Base-by-base conservation (phyloP, 345 rosid genomes). In the Geranium rotundifolium region DNA sequence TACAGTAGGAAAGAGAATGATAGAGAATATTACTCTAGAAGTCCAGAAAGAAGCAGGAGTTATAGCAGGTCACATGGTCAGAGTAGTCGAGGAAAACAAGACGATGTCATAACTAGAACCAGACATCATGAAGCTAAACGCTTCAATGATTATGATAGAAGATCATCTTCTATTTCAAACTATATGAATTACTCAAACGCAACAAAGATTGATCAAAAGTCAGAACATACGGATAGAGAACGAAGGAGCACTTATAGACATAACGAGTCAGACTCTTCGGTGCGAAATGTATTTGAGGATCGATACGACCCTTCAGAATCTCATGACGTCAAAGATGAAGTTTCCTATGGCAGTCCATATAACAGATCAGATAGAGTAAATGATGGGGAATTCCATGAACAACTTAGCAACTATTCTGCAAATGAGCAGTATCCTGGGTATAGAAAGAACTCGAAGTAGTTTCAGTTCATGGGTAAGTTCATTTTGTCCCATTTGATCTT, bases 251-350 rank as follows among this genome's bases (percentile, higher is more conserved):
- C 46, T 5, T 69, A 59, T 64, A 75, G 65, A 16, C 66, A 75
- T 57, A 70, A 46, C 59, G 63, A 58, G 64, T 67, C 77, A 56
- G 68, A 72, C 50, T 20, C 68, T 54, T 17, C 16, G 57, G 67
- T 49, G 17, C 71, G 75, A 49, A 68, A 71, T 72, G 70, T 70
- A 62, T 87, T 88, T 80, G 87, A 78, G 57, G 96, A 90, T 80
- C 76, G 99, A 75, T 88, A 93, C 72, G 74, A 83, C 77, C 99
- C 97, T 62, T 73, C 57, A 56, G 80, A 71, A 72, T 84, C 76
- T 39, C 75, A 56, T 41, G 76, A 80, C 58, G 8, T 41, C 29
- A 77, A 71, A 72, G 76, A 60, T 31, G 68, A 76, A 68, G 59
- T 54, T 50, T 34, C 59, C 62, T 20, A 18, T 34, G 55, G 63